Conservation (phyloP, 208 protist genomes). For the Leishmania aethiopica region DNA sequence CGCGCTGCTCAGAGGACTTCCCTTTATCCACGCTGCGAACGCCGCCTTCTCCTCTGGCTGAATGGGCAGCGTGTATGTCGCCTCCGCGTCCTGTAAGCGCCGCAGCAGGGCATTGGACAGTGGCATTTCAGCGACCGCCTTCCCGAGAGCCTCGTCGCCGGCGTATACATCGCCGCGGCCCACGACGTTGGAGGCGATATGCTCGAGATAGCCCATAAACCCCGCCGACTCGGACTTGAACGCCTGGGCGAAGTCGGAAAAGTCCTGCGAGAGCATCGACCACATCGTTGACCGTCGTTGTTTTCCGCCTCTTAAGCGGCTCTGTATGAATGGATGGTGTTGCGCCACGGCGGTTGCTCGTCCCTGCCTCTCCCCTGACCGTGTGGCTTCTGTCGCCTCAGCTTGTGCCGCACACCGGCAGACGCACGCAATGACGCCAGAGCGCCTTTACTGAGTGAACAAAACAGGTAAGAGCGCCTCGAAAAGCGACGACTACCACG, state of each 20-base stretch:
- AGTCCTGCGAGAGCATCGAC: constrained; percentile 59
- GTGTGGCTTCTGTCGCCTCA: background rate
- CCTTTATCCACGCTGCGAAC: constrained; percentile 54
- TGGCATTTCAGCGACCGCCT: constrained; percentile 47
- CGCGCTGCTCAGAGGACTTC: constrained; percentile 53
- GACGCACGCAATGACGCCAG: background rate
- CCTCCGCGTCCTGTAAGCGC: constrained; percentile 40
- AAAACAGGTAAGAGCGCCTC: background rate
- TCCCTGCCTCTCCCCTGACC: background rate
- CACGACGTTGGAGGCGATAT: constrained; percentile 66
- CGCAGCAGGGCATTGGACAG: constrained; percentile 36
- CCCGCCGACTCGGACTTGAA: constrained; percentile 60
- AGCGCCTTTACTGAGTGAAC: background rate
- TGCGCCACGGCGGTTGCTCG: background rate
- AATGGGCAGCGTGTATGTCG: constrained; percentile 48
- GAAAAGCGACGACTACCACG: background rate
- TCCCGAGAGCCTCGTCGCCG: constrained; percentile 60
- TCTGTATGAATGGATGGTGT: background rate
- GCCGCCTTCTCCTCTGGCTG: constrained; percentile 29
- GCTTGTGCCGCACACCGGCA: background rate
- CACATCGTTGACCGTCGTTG: constrained; percentile 39
- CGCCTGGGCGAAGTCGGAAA: constrained; percentile 60
- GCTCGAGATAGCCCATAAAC: constrained; percentile 50
- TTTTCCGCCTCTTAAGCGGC: background rate
- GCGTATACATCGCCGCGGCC: constrained; percentile 53